A percentile compares a stretch with the other conserved stretches of the same genome.
These are phyloP conservation scores for Nakaseomyces bracarensis DNA, from an alignment of 1,139 yeast species.

Conservation along the genomic window DNA sequence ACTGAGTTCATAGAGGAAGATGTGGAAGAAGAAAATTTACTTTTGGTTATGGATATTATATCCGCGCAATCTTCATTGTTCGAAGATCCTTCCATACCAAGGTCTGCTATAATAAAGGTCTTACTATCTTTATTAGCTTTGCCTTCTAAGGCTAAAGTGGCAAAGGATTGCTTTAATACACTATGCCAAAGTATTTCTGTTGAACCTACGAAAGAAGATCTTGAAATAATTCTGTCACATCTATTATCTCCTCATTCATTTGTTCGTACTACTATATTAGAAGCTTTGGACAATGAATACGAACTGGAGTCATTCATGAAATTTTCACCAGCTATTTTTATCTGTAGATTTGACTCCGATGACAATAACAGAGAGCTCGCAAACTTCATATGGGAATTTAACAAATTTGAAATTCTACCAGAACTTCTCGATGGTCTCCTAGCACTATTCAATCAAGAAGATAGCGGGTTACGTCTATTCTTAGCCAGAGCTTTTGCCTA, in stretches of 20 bases:
- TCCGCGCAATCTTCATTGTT: constrained; percentile 70
- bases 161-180: constrained; percentile 74
- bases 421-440: constrained; percentile 42
- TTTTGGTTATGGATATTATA: constrained; percentile 70
- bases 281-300: constrained; percentile 78
- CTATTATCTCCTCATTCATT: constrained; percentile 56
- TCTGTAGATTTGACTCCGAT: constrained; percentile 70
- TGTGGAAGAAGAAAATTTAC: constrained; percentile 77
- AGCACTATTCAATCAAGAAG: constrained; percentile 43
- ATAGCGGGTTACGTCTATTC: constrained; percentile 60
- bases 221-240: constrained; percentile 50
- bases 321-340: constrained; percentile 65
- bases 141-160: constrained; percentile 70
- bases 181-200: constrained; percentile 68
- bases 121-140: constrained; percentile 59
- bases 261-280: constrained; percentile 72
- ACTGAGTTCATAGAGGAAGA: constrained; percentile 71
- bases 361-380: constrained; percentile 58
- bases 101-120: constrained; percentile 53
- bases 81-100: constrained; percentile 58
- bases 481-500: constrained; percentile 53
- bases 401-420: constrained; percentile 41
- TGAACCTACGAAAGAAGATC: constrained; percentile 48
- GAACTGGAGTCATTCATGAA: constrained; percentile 52
- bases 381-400: constrained; percentile 77